These are phyloP conservation scores for Candida montana DNA, from an alignment of 805 yeast species.

Conservation along the genomic window DNA sequence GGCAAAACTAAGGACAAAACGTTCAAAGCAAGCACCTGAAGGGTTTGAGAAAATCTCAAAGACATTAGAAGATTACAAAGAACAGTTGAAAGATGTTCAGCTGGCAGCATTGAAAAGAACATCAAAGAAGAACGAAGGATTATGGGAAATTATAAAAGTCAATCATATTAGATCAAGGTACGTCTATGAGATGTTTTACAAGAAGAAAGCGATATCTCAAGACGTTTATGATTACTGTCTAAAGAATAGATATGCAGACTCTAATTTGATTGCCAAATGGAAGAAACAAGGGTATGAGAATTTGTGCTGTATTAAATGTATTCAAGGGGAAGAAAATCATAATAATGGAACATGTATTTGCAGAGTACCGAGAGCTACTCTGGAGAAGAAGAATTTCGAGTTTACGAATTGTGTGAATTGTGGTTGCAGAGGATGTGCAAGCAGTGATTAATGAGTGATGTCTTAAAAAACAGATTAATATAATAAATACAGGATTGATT, in stretches of 20 bases:
- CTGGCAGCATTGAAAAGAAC: constrained; percentile 33
- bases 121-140: constrained; percentile 45
- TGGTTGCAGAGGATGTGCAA: constrained; percentile 83
- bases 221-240: constrained; percentile 72
- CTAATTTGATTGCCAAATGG: constrained; percentile 76
- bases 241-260: constrained; percentile 61
- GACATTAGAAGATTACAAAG: constrained; percentile 54
- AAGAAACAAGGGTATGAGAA: constrained; percentile 81
- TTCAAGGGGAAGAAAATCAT: constrained; percentile 54
- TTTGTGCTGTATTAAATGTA: constrained; percentile 78
- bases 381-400: constrained; percentile 31
- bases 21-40: constrained; percentile 56
- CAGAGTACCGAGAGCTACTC: constrained; percentile 66
- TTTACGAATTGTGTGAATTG: constrained; percentile 66
- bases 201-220: constrained; percentile 57
- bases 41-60: constrained; percentile 69
- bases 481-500: too few species aligned
- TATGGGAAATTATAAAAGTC: constrained; percentile 69
- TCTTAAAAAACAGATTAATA: neutral
- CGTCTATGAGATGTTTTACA: constrained; percentile 67
- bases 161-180: constrained; percentile 74
- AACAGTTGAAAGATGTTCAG: constrained; percentile 51
- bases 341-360: constrained; percentile 76
- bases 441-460: constrained; percentile 45
- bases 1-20: constrained; percentile 40